Evolutionary conservation across 129 eudicot species (phyloP).

Genomic region (Artemisia annua): DNA sequence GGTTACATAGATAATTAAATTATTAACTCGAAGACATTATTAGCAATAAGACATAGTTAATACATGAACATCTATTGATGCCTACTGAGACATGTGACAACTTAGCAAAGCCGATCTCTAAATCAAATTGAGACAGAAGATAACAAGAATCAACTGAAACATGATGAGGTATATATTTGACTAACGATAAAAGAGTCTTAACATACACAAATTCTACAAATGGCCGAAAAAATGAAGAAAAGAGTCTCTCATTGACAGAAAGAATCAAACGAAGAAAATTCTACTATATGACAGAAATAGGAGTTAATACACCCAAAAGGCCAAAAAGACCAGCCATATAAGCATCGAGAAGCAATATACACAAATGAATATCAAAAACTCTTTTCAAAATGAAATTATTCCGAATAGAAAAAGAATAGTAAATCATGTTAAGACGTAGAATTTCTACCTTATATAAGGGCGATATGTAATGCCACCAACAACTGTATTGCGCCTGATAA

Average conservation of each 20-base stretch:
- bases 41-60: neutral
- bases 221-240: constrained; percentile 9
- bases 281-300: neutral
- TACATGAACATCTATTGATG: constrained; percentile 1
- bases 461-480: constrained; percentile 99
- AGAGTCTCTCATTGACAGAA: neutral
- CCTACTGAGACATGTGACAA: neutral
- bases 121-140: no score
- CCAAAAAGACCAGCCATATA: neutral
- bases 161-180: no score
- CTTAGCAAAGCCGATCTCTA: neutral
- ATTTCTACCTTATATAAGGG: constrained; percentile 73
- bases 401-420: neutral
- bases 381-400: constrained; percentile 8
- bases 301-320: neutral
- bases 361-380: neutral
- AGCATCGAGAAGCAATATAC: neutral
- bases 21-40: constrained; percentile 21
- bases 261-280: no score
- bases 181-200: neutral
- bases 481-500: constrained; percentile 66
- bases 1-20: constrained; percentile 10
- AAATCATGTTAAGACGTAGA: constrained; percentile 14
- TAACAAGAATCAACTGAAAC: no score
- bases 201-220: neutral